Base-by-base conservation (phyloP, 148 eudicot genomes). In the Arctostaphylos glauca region DNA sequence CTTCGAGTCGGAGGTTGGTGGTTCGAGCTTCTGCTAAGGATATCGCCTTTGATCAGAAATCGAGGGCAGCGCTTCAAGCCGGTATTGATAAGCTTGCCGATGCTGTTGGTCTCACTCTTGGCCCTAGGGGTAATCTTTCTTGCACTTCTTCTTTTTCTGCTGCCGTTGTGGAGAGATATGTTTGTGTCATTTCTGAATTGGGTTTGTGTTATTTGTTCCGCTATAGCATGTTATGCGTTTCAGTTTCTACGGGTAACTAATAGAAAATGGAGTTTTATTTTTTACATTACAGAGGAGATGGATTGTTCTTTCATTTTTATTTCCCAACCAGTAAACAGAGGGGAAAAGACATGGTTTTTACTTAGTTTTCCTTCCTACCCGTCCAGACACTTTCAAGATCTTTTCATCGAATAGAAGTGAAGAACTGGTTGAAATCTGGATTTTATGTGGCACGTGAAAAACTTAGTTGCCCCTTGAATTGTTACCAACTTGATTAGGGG, bases 21-120 rank as follows among this genome's bases (percentile, higher is more conserved):
- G 99, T 96, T 75, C 84, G 88, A 88, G 99, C 99, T 13, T 66
- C 87, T 25, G 98, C 99, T 0, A 96, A 94, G 85, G 94, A 94
- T 7, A 96, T 96, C 58, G 93, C 92, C 8, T 96, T 96, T 75
- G 99, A 92, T 84, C 99, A 96, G 87, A 59, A 80, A 14, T 93
- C 99, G 0, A 88, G 99, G 88, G 83, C 92, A 0, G 96, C 98
- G 5, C 94, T 96, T 77, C 99, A 96, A 82, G 89, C 94, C 7
- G 99, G 99, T 12, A 96, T 96, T 71, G 99, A 96, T 80, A 96
- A 96, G 86, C 95, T 96, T 18, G 91, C 98, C 41, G 98, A 96
- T 88, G 92, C 90, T 21, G 99, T 96, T 23, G 99, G 89, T 1
- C 95, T 96, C 80, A 96, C 99, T 83, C 99, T 96, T 70, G 99